Conservation (phyloP, 345 rosid species). For the Hypericum perforatum region DNA sequence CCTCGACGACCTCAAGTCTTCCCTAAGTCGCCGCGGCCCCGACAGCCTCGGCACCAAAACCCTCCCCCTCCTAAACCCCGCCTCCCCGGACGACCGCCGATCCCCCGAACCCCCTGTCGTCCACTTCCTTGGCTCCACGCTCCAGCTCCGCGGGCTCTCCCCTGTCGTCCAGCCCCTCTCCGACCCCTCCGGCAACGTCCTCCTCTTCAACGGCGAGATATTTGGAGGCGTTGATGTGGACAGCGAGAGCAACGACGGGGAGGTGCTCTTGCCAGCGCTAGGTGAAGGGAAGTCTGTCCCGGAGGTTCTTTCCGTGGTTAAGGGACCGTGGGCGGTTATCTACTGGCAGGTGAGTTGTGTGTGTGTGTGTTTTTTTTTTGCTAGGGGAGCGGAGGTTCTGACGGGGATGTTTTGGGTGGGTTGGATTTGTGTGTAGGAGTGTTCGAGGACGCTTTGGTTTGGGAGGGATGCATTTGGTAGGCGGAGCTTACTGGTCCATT, state of each 20-base stretch:
- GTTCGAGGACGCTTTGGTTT: slow-evolving; percentile 80
- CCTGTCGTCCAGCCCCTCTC: slow-evolving; percentile 52
- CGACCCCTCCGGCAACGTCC: slow-evolving; percentile 47
- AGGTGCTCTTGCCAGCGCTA: slow-evolving; percentile 43
- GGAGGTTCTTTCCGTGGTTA: slow-evolving; percentile 57
- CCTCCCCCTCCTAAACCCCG: slow-evolving; percentile 21
- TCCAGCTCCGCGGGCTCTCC: slow-evolving; percentile 66
- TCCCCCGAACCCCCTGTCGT: slow-evolving; percentile 15
- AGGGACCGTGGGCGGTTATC: slow-evolving; percentile 81
- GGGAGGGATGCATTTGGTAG: slow-evolving; percentile 85
- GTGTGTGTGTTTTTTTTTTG: slow-evolving; percentile 22
- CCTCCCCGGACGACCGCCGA: neutral
- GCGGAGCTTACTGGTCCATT: slow-evolving; percentile 89
- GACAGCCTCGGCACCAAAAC: slow-evolving; percentile 52
- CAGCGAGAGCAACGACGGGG: slow-evolving; percentile 50
- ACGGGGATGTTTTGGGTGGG: neutral
- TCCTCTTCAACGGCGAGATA: slow-evolving; percentile 73
- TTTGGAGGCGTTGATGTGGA: slow-evolving; percentile 61
- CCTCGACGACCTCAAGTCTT: slow-evolving; percentile 45
- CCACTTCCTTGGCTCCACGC: slow-evolving; percentile 59
- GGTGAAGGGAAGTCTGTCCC: slow-evolving; percentile 37
- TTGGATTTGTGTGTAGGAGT: slow-evolving; percentile 30
- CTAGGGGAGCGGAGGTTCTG: neutral
- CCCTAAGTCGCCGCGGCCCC: slow-evolving; percentile 61
- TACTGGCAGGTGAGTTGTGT: slow-evolving; percentile 72